These are phyloP conservation scores for Hymenoscyphus occultus DNA, from an alignment of 2,329 filamentous ascomycete genomes.

Conservation along the genomic window DNA sequence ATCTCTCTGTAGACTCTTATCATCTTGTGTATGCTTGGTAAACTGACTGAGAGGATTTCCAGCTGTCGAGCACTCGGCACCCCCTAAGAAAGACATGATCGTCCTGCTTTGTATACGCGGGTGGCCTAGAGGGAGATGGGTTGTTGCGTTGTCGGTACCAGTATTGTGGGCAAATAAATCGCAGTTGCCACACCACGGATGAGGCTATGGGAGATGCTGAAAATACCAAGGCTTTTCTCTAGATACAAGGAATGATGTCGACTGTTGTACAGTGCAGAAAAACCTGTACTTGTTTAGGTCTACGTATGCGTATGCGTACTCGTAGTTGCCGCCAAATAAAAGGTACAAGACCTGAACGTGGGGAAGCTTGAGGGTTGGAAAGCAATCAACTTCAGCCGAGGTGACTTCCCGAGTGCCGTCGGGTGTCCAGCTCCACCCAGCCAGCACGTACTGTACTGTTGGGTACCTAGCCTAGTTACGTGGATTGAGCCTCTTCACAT, in stretches of 20 bases:
- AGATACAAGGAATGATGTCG: not conserved
- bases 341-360: not conserved
- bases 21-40: constrained; percentile 93
- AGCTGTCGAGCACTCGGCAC: constrained; percentile 93
- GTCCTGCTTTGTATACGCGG: not conserved
- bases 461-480: not conserved
- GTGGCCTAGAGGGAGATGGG: not conserved
- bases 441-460: not conserved
- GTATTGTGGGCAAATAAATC: not conserved
- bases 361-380: constrained; percentile 12
- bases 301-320: not conserved
- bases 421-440: not conserved
- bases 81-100: constrained; percentile 92
- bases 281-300: not conserved
- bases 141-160: not conserved
- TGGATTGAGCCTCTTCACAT: constrained; percentile 7
- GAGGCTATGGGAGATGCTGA: not conserved
- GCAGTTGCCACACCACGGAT: not conserved
- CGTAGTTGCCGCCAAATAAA: not conserved
- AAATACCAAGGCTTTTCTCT: constrained; percentile 5
- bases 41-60: constrained; percentile 97
- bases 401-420: constrained; percentile 7
- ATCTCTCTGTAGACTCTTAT: constrained; percentile 91
- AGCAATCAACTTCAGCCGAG: constrained; percentile 12
- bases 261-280: not conserved